Evolutionary conservation across 2,329 filamentous ascomycete species (phyloP).

Genomic region (Aspergillus pseudoterreus): DNA sequence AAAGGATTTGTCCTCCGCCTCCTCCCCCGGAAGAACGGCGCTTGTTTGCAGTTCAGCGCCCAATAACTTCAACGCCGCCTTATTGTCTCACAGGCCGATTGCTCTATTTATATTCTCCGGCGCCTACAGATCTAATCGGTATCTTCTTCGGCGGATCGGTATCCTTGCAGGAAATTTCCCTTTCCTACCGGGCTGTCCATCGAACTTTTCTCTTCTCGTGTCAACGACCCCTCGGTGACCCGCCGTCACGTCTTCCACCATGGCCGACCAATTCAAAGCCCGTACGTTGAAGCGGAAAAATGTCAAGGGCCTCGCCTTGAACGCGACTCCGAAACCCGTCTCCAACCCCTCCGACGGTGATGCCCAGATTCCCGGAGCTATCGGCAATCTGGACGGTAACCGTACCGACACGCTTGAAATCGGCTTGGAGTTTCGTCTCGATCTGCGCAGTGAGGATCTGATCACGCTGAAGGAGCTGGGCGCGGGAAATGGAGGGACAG

Average conservation of each 20-base stretch:
- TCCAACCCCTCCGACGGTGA: slow-evolving; percentile 71
- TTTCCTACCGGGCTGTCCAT: not conserved
- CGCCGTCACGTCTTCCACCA: slow-evolving; percentile 23
- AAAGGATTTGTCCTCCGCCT: not conserved
- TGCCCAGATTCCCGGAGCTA: slow-evolving; percentile 56
- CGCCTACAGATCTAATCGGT: not conserved
- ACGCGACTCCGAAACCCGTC: slow-evolving; percentile 66
- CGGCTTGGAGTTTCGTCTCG: slow-evolving; percentile 92
- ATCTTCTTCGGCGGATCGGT: not conserved
- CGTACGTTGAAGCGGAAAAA: slow-evolving; percentile 98
- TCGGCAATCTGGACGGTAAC: slow-evolving; percentile 57
- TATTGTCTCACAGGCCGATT: not conserved
- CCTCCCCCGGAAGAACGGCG: not conserved
- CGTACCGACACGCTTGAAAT: slow-evolving; percentile 79
- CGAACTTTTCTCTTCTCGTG: slow-evolving; percentile 16
- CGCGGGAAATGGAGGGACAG: slow-evolving; percentile 93
- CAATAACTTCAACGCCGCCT: not conserved
- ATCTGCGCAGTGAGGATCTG: slow-evolving; percentile 86
- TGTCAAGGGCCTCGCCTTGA: slow-evolving; percentile 90
- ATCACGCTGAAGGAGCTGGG: slow-evolving; percentile 92
- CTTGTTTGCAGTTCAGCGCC: not conserved
- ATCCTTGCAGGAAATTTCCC: not conserved
- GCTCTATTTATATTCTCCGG: not conserved
- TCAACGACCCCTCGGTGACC: not conserved
- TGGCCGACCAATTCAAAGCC: slow-evolving; percentile 61